Evolutionary conservation across 805 yeast genomes (phyloP), one percentile per base, ranked within the genome.

Genomic region (Zygosaccharomyces siamensis): DNA sequence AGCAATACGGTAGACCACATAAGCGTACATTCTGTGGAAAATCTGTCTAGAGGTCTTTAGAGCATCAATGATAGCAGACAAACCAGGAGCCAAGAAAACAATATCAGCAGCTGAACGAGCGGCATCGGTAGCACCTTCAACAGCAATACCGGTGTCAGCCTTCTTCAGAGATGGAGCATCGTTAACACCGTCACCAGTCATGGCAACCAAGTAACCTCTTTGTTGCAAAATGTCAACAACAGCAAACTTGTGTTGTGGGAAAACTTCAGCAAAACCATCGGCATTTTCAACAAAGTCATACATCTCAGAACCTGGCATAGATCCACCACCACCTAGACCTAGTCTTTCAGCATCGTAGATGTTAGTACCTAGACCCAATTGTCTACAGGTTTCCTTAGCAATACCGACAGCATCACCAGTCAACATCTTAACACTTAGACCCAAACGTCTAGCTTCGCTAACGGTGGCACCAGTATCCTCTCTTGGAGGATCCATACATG

Each of bases 171-270:
- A 89, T 68, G 97, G 97, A 66, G 96, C 96, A 77, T 89, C 97
- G 80, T 89, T 89, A 71, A 89, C 96, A 87, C 97, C 97, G 72
- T 89, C 97, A 86, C 97, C 97, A 79, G 97, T 89, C 97, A 89
- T 89, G 75, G 96, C 97, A 76, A 89, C 95, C 76, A 89, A 81
- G 84, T 86, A 88, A 76, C 96, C 96, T 81, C 96, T 84, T 72
- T 84, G 80, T 80, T 89, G 96, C 74, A 89, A 81, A 71, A 88
- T 87, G 78, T 88, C 96, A 74, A 89, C 97, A 67, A 90, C 96
- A 71, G 84, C 87, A 79, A 86, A 88, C 78, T 89, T 89, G 80
- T 89, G 96, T 80, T 89, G 96, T 63, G 97, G 97, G 95, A 89
- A 89, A 71, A 89, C 96, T 79, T 89, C 96, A 73, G 96, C 96